phyloP scores from a whole-genome alignment of 225 moss, liverwort and hornwort genomes.

The Bryoerythrophyllum caledonicum region DNA sequence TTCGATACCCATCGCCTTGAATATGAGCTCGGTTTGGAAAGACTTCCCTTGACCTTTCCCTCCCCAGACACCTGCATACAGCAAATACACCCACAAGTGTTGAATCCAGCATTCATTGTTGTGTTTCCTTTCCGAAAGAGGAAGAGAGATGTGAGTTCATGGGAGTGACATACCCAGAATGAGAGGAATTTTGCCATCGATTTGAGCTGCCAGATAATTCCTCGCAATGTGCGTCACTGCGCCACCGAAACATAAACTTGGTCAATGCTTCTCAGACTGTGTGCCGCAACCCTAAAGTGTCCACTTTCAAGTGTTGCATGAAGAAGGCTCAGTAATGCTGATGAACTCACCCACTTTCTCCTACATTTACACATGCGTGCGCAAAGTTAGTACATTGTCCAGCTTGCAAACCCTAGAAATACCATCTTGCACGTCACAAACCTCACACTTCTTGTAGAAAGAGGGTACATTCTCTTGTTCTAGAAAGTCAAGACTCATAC shows the following conservation, averaged over 20 bases:
- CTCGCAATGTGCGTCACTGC: slow-evolving; percentile 62
- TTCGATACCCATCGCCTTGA: slow-evolving; percentile 89
- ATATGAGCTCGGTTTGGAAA: slow-evolving; percentile 91
- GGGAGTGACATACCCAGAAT: slow-evolving; percentile 44
- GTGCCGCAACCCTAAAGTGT: neutral
- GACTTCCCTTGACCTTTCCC: slow-evolving; percentile 99
- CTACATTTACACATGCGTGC: slow-evolving; percentile 34
- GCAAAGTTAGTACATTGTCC: slow-evolving; percentile 21
- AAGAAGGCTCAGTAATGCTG: slow-evolving; percentile 11
- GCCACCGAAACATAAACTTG: slow-evolving; percentile 18
- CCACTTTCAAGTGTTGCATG: slow-evolving; percentile 3
- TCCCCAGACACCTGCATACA: slow-evolving; percentile 87
- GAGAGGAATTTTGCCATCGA: slow-evolving; percentile 64
- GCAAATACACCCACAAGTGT: too few relatives aligned
- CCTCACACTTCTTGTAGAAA: neutral
- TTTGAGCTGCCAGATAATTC: slow-evolving; percentile 55
- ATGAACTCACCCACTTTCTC: slow-evolving; percentile 60
- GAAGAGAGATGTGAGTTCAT: neutral
- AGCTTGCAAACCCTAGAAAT: neutral
- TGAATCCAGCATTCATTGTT: neutral
- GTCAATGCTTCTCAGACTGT: slow-evolving; percentile 15
- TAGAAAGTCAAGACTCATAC: slow-evolving; percentile 33
- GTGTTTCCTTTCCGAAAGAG: neutral
- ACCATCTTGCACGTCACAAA: neutral
- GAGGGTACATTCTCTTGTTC: neutral